Base-by-base conservation (phyloP, 139 green algal genomes). In the Monoraphidium neglectum region DNA sequence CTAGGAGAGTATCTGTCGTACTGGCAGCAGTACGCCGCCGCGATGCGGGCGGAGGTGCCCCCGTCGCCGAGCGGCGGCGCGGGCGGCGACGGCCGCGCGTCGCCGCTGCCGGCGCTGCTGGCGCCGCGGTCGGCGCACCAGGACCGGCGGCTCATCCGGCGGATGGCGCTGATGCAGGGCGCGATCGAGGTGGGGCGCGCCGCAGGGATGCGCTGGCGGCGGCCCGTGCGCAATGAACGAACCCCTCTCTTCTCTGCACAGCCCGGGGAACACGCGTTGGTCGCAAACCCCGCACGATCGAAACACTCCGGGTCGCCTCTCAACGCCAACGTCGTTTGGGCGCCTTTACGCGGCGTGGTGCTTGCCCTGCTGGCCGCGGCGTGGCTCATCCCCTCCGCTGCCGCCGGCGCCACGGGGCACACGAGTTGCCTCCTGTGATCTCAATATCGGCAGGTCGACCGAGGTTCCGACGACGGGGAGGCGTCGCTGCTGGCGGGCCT, bases 1-100 rank as follows among this genome's bases (percentile, higher is more conserved):
- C 2, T 79, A 49, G 51, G 35, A 21, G 73, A 79, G 35, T 67
- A 66, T 49, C 37, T 79, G 4, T 67, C 62, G 2, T 40, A 66
- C 10, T 79, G 73, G 73, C 62, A 66, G 18, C 62, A 72, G 33
- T 79, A 79, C 43, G 35, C 73, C 24, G 46, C 49, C 32, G 73
- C 73, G 4, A 79, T 79, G 73, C 49, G 73, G 4, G 37, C 49
- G 3, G 73, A 57, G 33, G 72, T 33, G 10, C 28, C 36, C 1
- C 30, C 53, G 24, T 26, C 38, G 15, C 26, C 62, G 4, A n/a
- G 59, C 35, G 57, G 46, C 18, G 53, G 26, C 26, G 8, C 28
- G 61, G 30, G 30, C 26, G n/a, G 61, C 61, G 36, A 35, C 61
- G 38, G 63, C 32, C 24, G 30, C 6, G 21, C 5, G 13, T 6